phyloP scores from a whole-genome alignment of 306 rosid species.

The Prunus mongolica region DNA sequence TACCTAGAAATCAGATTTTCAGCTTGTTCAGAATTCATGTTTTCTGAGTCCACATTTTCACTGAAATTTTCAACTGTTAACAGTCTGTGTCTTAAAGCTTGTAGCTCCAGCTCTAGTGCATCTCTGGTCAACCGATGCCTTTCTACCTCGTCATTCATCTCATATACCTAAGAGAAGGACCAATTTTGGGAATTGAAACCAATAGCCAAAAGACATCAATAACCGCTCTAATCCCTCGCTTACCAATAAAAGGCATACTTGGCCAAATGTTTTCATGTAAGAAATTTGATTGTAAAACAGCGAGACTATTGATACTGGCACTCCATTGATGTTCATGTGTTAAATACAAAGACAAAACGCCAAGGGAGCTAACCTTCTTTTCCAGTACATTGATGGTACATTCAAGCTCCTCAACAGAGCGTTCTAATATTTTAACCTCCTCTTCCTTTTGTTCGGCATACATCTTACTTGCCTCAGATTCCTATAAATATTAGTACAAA shows the following conservation, averaged over 20 bases:
- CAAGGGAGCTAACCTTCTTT: conserved; percentile 61
- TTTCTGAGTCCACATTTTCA: conserved; percentile 45
- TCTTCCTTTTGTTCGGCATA: conserved; percentile 90
- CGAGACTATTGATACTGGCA: neutral
- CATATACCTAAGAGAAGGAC: conserved; percentile 53
- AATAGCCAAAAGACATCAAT: conserved; percentile 1
- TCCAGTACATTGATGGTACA: conserved; percentile 87
- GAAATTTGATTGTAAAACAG: neutral
- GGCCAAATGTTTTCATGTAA: neutral
- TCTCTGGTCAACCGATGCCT: conserved; percentile 67
- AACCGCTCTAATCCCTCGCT: neutral
- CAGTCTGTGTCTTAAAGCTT: conserved; percentile 61
- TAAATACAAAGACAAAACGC: neutral
- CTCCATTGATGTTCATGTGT: neutral
- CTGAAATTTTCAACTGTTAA: conserved; percentile 51
- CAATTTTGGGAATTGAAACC: neutral
- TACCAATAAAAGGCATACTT: neutral
- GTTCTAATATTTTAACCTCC: conserved; percentile 89
- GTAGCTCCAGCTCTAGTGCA: conserved; percentile 72
- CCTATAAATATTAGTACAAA: conserved; percentile 44
- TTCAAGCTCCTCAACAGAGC: conserved; percentile 93
- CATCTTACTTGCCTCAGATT: conserved; percentile 73
- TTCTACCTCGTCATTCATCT: conserved; percentile 85
- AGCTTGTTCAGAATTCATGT: conserved; percentile 33
- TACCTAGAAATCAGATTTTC: conserved; percentile 61